Percentiles rank a stretch among this genome's conserved stretches.
Evolutionary conservation across 306 rosid species (phyloP).

Genomic region (Quercus berberidifolia): DNA sequence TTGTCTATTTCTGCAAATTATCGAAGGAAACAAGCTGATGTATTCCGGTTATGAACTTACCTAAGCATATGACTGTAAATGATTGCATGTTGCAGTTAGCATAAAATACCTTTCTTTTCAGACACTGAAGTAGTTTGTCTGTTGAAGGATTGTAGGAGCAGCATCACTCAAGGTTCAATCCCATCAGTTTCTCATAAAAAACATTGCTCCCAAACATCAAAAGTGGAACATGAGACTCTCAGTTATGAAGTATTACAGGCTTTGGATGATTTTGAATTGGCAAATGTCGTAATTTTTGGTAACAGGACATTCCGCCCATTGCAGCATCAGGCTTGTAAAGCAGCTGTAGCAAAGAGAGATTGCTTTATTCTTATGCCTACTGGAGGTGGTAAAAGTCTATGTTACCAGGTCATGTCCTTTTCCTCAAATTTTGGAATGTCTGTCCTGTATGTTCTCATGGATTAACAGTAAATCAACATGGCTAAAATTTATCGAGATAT

Average conservation of each 20-base stretch:
- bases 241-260: slow-evolving; percentile 61
- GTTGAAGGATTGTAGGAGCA: slow-evolving; percentile 62
- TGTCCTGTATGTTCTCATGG: slow-evolving; percentile 6
- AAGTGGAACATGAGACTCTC: slow-evolving; percentile 40
- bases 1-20: neutral
- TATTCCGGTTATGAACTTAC: neutral
- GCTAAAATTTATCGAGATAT: neutral
- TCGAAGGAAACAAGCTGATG: neutral
- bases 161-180: slow-evolving; percentile 47
- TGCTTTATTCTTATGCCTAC: slow-evolving; percentile 97
- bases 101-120: neutral
- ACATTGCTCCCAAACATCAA: slow-evolving; percentile 27
- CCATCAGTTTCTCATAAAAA: slow-evolving; percentile 40
- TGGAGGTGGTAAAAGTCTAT: slow-evolving; percentile 96
- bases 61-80: neutral
- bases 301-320: slow-evolving; percentile 75
- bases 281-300: slow-evolving; percentile 87
- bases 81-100: neutral
- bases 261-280: slow-evolving; percentile 83
- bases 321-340: slow-evolving; percentile 89
- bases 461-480: neutral
- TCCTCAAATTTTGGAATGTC: slow-evolving; percentile 10
- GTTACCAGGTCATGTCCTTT: slow-evolving; percentile 81
- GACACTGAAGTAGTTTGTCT: slow-evolving; percentile 25
- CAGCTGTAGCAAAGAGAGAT: slow-evolving; percentile 69